Conservation (phyloP, 2,329 filamentous ascomycete species). For the Neofusicoccum ribis region DNA sequence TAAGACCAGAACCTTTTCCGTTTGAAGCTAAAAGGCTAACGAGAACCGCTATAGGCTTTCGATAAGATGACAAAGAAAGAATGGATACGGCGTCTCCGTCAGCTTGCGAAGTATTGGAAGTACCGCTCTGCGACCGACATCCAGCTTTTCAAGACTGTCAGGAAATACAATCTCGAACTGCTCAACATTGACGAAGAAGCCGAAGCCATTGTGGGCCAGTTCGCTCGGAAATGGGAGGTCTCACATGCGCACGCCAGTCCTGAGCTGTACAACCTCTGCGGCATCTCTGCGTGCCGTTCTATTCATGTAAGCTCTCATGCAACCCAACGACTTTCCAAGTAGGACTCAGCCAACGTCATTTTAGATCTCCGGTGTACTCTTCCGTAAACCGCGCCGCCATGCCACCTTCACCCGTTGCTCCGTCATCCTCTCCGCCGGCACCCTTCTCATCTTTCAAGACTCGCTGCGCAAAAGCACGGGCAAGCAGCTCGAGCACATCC, state of each 20-base stretch:
- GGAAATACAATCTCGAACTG: slow-evolving; percentile 58
- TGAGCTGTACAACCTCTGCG: slow-evolving; percentile 67
- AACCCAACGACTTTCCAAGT: neutral
- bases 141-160: slow-evolving; percentile 56
- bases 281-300: slow-evolving; percentile 62
- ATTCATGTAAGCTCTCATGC: slow-evolving; percentile 43
- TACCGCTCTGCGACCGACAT: slow-evolving; percentile 57
- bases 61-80: slow-evolving; percentile 58
- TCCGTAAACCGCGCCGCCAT: slow-evolving; percentile 64
- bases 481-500: slow-evolving; percentile 58
- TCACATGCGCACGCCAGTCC: slow-evolving; percentile 63
- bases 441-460: slow-evolving; percentile 63
- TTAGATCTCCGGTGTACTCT: slow-evolving; percentile 60
- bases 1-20: slow-evolving; percentile 25
- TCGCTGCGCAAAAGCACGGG: slow-evolving; percentile 58
- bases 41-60: slow-evolving; percentile 43
- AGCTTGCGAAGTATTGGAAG: slow-evolving; percentile 64
- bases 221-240: slow-evolving; percentile 68
- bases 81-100: slow-evolving; percentile 61
- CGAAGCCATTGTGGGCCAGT: slow-evolving; percentile 66
- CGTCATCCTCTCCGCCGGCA: slow-evolving; percentile 61
- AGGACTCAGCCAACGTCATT: neutral
- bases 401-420: slow-evolving; percentile 61
- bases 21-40: neutral
- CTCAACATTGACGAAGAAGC: slow-evolving; percentile 66